Evolutionary conservation across 805 yeast genomes (phyloP).

Genomic region (Priceomyces haplophilus): DNA sequence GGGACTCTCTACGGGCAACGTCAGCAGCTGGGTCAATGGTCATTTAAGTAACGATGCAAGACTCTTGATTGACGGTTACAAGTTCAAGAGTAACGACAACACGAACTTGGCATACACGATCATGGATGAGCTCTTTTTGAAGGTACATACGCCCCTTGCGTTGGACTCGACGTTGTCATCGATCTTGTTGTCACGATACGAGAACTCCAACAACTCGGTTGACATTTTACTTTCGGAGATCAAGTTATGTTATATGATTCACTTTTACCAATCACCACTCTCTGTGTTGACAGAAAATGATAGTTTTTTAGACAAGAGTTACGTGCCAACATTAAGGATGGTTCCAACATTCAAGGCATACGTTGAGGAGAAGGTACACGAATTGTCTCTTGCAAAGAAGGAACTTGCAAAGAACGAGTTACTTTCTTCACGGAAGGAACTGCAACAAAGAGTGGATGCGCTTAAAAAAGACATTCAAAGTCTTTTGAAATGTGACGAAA

Average conservation of each 20-base stretch:
- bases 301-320: slow-evolving; percentile 10
- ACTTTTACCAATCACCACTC: slow-evolving; percentile 38
- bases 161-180: slow-evolving; percentile 23
- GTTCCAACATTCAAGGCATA: slow-evolving; percentile 36
- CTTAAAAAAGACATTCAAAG: slow-evolving; percentile 10
- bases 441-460: not conserved
- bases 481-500: slow-evolving; percentile 15
- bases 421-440: not conserved
- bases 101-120: slow-evolving; percentile 32
- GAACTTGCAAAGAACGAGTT: not conserved
- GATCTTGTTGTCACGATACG: slow-evolving; percentile 32
- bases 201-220: slow-evolving; percentile 39
- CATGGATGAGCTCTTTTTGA: slow-evolving; percentile 30
- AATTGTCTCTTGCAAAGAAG: slow-evolving; percentile 7
- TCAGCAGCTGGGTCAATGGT: slow-evolving; percentile 35
- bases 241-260: slow-evolving; percentile 36
- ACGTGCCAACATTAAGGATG: slow-evolving; percentile 25
- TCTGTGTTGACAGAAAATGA: slow-evolving; percentile 20
- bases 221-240: slow-evolving; percentile 38
- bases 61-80: slow-evolving; percentile 25
- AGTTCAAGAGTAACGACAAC: slow-evolving; percentile 31
- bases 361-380: slow-evolving; percentile 23
- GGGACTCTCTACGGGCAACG: slow-evolving; percentile 34
- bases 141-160: slow-evolving; percentile 19
- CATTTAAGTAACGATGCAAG: slow-evolving; percentile 31